Base-by-base conservation (phyloP, 1,284 basidiomycete genomes). In the Ustilago shanxiensis region DNA sequence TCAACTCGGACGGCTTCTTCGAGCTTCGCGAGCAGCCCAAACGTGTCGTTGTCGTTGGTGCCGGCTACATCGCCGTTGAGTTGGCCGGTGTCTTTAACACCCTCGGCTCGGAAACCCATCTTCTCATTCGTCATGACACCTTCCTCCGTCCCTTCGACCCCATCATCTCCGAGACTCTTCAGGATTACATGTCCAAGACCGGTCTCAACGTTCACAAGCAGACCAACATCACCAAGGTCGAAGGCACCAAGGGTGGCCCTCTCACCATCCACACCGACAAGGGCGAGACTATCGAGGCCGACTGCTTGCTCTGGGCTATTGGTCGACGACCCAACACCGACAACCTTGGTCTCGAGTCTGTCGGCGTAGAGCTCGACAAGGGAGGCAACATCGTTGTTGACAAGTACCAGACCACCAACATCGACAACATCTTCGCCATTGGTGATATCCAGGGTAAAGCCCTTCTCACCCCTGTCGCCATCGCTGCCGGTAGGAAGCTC, bases 31-130 rank as follows among this genome's bases (percentile, higher is more conserved):
- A 93, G 71, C 94, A 97, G 87, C 96, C 96, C 14, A 94, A 93
- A 87, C 91, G 95, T 64, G 95, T 97, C 33, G 95, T 92, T 2
- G 93, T 99, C 67, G 92, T 98, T 44, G 96, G 96, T 56, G 96
- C 96, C 20, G 96, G 96, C 4, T 99, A 99, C 87, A 99, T 99
- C 81, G 94, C 95, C 24, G 93, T 98, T 77, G 96, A 99, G 72
- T 74, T 88, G 11, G 84, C 83, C 11, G 83, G 82, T 52, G 79
- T 87, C 33, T 79, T 86, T 60, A 72, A 83, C 65, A 76, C 80
- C 26, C 83, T 86, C 13, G 82, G 83, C 28, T 78, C 79, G n/a
- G 94, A 98, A 87, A 96, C 95, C 22, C 95, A 98, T 85, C 87
- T 98, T 73, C 86, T 98, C 84, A 97, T 98, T 82, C 92, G 96